Conservation (phyloP, 2,329 filamentous ascomycete species). For the Fusarium compactum region DNA sequence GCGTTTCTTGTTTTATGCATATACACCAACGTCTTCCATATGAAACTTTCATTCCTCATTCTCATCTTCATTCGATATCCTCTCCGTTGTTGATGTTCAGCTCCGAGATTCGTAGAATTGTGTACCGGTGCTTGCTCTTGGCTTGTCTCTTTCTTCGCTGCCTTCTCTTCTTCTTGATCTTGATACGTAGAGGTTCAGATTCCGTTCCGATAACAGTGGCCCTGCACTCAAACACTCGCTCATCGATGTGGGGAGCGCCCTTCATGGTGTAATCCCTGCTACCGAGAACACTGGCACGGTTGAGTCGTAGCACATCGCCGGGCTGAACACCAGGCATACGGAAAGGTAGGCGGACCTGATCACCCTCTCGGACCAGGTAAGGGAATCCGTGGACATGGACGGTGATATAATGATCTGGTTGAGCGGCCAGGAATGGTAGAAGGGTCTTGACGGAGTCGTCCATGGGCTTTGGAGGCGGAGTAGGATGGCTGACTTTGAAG, state of each 20-base stretch:
- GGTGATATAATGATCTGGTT: constrained; percentile 82
- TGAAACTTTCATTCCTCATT: constrained; percentile 24
- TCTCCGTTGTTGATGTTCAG: constrained; percentile 70
- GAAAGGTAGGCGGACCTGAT: constrained; percentile 82
- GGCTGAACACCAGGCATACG: constrained; percentile 80
- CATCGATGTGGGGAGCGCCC: constrained; percentile 84
- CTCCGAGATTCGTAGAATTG: constrained; percentile 86
- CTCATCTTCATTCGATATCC: constrained; percentile 52
- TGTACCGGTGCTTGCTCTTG: constrained; percentile 91
- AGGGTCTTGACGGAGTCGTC: constrained; percentile 69
- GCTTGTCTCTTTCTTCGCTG: constrained; percentile 80
- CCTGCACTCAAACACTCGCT: constrained; percentile 85
- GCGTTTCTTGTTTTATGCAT: constrained; percentile 44
- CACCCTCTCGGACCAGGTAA: constrained; percentile 83
- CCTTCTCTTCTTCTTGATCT: constrained; percentile 85
- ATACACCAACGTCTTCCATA: constrained; percentile 29
- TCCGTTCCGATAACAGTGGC: constrained; percentile 88
- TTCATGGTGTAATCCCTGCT: constrained; percentile 92
- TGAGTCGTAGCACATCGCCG: constrained; percentile 88
- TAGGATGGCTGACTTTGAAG: constrained; percentile 57
- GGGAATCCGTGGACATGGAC: constrained; percentile 82
- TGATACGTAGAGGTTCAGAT: constrained; percentile 79
- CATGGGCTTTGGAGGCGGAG: constrained; percentile 55
- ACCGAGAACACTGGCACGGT: constrained; percentile 84
- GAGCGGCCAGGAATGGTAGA: constrained; percentile 77